Evolutionary conservation across 495 filamentous ascomycete species (phyloP).

Genomic region (Neurospora sp.): DNA sequence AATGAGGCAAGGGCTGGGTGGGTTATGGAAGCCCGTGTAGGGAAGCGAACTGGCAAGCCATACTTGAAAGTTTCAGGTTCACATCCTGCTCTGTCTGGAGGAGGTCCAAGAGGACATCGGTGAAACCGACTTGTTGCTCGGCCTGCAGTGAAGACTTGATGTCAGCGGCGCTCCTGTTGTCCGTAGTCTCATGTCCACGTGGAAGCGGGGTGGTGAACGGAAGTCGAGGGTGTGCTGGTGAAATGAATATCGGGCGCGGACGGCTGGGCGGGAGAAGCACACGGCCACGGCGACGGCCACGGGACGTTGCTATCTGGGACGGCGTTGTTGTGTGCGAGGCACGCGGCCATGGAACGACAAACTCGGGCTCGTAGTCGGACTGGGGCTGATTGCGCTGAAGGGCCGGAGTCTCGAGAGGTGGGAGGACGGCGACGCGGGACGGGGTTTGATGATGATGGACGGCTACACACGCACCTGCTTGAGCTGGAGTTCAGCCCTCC

Average conservation of each 20-base stretch:
- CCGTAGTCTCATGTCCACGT: background rate
- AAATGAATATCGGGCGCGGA: background rate
- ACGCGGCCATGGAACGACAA: background rate
- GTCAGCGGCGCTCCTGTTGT: background rate
- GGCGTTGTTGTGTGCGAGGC: background rate
- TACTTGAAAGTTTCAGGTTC: constrained; percentile 80
- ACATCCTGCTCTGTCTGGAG: constrained; percentile 77
- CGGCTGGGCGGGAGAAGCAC: background rate
- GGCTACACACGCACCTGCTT: constrained; percentile 63
- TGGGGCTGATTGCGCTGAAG: background rate
- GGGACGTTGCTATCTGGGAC: background rate
- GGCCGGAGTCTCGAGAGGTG: background rate
- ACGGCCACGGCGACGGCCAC: background rate
- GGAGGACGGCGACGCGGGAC: background rate
- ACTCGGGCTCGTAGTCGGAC: background rate
- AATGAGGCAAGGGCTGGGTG: constrained; percentile 7
- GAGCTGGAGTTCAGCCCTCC: constrained; percentile 82
- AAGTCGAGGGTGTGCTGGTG: background rate
- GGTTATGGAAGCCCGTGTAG: constrained; percentile 3
- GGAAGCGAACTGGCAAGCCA: constrained; percentile 17
- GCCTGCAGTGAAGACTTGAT: constrained; percentile 45
- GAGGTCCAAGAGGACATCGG: constrained; percentile 83
- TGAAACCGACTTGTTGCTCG: constrained; percentile 82
- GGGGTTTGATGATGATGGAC: background rate
- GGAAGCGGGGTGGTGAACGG: background rate